Evolutionary conservation across 805 yeast species (phyloP).

Genomic region (Saturnispora gosingensis): DNA sequence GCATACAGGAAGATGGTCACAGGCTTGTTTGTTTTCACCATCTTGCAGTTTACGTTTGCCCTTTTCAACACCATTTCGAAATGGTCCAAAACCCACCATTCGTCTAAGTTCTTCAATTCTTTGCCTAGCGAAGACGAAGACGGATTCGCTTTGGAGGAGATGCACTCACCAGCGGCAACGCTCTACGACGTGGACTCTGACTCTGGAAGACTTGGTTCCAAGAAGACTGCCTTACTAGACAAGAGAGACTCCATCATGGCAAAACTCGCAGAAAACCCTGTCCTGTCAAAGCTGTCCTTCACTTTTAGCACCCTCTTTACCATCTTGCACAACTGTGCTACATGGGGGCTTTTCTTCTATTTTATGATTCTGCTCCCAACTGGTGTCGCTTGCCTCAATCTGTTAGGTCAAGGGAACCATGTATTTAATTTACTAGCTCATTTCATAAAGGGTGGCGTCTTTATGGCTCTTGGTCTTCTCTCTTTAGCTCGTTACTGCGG

Average conservation of each 20-base stretch:
- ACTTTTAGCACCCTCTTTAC: slow-evolving; percentile 25
- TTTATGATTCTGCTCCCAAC: slow-evolving; percentile 46
- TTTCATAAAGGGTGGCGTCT: slow-evolving; percentile 92
- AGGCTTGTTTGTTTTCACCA: slow-evolving; percentile 44
- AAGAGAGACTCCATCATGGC: slow-evolving; percentile 28
- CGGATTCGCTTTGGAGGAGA: slow-evolving; percentile 23
- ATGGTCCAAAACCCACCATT: slow-evolving; percentile 25
- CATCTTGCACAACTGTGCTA: slow-evolving; percentile 40
- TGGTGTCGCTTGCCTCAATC: slow-evolving; percentile 55
- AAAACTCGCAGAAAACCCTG: slow-evolving; percentile 23
- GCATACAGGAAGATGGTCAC: slow-evolving; percentile 61
- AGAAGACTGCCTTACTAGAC: slow-evolving; percentile 7
- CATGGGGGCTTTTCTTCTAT: slow-evolving; percentile 57
- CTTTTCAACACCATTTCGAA: slow-evolving; percentile 38
- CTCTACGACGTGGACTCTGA: slow-evolving; percentile 22
- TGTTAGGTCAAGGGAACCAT: slow-evolving; percentile 56
- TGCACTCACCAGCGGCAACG: slow-evolving; percentile 30
- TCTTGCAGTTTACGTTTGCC: slow-evolving; percentile 48
- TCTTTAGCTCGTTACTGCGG: slow-evolving; percentile 88
- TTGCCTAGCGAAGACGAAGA: slow-evolving; percentile 10
- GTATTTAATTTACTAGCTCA: slow-evolving; percentile 87
- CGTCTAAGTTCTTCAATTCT: slow-evolving; percentile 4
- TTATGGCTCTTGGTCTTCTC: slow-evolving; percentile 62
- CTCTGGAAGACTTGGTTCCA: background rate
- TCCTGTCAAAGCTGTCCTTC: background rate